Conservation (phyloP, 805 yeast species). For the Metahyphopichia silvanorum region DNA sequence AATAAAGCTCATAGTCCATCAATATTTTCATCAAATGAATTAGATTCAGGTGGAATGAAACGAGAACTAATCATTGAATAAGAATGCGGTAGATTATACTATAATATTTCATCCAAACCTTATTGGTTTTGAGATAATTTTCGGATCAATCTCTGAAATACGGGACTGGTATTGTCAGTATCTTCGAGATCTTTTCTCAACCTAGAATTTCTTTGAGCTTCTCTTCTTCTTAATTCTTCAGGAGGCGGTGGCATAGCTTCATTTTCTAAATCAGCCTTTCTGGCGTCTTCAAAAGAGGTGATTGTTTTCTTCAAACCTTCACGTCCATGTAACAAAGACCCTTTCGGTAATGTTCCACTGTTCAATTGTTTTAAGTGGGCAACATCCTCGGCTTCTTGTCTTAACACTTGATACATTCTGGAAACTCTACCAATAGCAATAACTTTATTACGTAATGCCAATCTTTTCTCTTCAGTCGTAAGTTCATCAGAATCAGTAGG, state of each 20-base stretch:
- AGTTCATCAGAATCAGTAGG: slow-evolving; percentile 17
- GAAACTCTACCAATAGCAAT: slow-evolving; percentile 95
- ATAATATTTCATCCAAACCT: background rate
- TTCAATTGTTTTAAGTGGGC: slow-evolving; percentile 69
- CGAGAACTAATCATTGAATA: no score
- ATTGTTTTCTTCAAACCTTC: slow-evolving; percentile 74
- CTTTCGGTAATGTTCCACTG: slow-evolving; percentile 82
- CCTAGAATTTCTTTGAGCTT: slow-evolving; percentile 44
- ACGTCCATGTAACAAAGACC: slow-evolving; percentile 77
- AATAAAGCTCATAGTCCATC: no score
- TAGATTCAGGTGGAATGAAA: no score
- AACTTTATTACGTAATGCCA: slow-evolving; percentile 78
- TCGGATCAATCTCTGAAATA: slow-evolving; percentile 36
- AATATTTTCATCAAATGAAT: no score
- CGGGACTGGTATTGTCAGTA: slow-evolving; percentile 29
- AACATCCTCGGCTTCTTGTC: slow-evolving; percentile 86
- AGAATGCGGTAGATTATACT: no score
- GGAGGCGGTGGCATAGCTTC: slow-evolving; percentile 85
- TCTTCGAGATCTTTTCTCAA: slow-evolving; percentile 34
- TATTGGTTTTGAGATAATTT: slow-evolving; percentile 23
- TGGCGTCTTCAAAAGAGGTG: slow-evolving; percentile 77
- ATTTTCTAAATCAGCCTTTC: slow-evolving; percentile 71
- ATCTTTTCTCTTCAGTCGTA: slow-evolving; percentile 30
- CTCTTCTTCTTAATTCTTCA: slow-evolving; percentile 49
- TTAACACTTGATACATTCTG: slow-evolving; percentile 82